Conservation (phyloP, 192 early-diverging fungal species). For the Phlyctochytrium bullatum region DNA sequence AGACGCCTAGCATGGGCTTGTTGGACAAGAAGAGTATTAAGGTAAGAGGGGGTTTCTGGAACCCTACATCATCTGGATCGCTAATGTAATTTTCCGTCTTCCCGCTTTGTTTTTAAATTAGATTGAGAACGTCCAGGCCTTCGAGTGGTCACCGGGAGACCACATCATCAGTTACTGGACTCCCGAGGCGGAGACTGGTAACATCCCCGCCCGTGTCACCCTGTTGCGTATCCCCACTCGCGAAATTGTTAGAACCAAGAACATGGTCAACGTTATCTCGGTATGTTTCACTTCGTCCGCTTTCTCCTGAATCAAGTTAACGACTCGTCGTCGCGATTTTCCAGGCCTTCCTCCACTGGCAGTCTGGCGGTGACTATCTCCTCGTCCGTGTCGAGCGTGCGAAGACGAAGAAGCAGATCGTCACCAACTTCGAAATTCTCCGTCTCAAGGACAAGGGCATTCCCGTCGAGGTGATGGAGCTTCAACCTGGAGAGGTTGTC, state of each 20-base stretch:
- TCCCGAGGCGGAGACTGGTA: conserved; percentile 75
- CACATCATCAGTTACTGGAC: conserved; percentile 92
- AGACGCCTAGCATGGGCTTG: conserved; percentile 90
- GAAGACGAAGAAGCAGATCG: conserved; percentile 87
- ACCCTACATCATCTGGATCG: background rate
- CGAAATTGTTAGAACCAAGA: conserved; percentile 91
- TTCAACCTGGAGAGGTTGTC: conserved; percentile 68
- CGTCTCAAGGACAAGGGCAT: conserved; percentile 84
- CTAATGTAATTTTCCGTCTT: background rate
- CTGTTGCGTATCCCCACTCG: conserved; percentile 78
- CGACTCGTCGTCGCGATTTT: background rate
- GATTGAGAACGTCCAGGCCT: conserved; percentile 47
- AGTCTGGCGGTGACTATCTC: conserved; percentile 83
- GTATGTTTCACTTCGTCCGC: no score
- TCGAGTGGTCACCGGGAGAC: conserved; percentile 57
- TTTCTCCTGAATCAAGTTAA: background rate
- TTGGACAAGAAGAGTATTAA: conserved; percentile 93
- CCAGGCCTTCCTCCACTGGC: conserved; percentile 85
- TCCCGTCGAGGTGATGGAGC: conserved; percentile 95
- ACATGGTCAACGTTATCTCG: conserved; percentile 90
- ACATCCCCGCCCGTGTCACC: conserved; percentile 97
- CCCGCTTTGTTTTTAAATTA: no score
- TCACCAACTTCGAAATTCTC: conserved; percentile 95
- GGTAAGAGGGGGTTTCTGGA: conserved; percentile 41
- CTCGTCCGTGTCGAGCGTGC: conserved; percentile 91